Percentiles rank a stretch among this genome's conserved stretches.
These are phyloP conservation scores for Penstemon newberryi DNA, from an alignment of 257 asterid species.

Conservation along the genomic window DNA sequence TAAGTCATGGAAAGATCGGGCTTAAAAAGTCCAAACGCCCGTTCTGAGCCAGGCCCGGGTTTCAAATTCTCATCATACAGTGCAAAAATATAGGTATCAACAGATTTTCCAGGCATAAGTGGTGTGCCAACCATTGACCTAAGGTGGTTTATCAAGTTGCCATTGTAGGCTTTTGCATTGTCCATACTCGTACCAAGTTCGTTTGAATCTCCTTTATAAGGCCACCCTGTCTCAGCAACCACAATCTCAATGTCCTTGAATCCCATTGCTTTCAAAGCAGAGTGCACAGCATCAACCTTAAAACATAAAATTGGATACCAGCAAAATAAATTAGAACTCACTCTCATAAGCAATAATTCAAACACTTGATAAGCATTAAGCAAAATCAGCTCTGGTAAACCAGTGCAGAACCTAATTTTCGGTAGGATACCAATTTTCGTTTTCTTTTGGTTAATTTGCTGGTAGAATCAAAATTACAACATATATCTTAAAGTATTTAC, in stretches of 20 bases:
- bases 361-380: not conserved
- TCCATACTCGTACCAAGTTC: conserved; percentile 83
- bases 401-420: too few species aligned
- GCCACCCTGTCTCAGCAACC: conserved; percentile 99
- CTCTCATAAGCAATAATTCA: not conserved
- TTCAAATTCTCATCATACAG: conserved; percentile 91
- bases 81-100: conserved; percentile 88
- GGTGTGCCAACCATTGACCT: conserved; percentile 90
- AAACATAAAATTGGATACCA: conserved; percentile 14
- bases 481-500: conserved; percentile 29
- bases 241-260: conserved; percentile 83
- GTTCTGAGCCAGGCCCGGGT: conserved; percentile 85
- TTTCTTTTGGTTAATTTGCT: too few species aligned
- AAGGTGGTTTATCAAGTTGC: conserved; percentile 83
- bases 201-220: conserved; percentile 85
- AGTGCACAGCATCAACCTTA: conserved; percentile 84
- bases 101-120: conserved; percentile 90
- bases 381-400: not conserved
- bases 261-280: conserved; percentile 80
- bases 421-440: too few species aligned
- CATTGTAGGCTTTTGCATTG: conserved; percentile 85
- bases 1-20: conserved; percentile 69
- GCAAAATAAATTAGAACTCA: not conserved
- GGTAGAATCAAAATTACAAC: not conserved
- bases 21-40: conserved; percentile 75